Conservation (phyloP, 805 yeast species). For the Candida wancherniae region DNA sequence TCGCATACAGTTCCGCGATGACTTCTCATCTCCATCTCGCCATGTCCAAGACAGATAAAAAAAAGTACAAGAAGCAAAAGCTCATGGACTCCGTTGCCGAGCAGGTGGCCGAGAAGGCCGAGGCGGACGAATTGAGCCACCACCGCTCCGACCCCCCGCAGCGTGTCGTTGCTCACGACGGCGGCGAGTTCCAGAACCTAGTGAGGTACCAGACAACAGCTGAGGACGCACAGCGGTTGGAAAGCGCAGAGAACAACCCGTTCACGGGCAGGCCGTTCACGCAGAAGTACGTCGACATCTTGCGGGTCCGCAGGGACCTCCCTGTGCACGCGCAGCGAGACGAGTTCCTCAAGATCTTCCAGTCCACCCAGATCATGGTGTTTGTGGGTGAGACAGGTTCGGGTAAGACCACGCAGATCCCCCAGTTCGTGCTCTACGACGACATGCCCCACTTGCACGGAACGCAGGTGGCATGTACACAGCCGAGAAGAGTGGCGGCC, state of each 20-base stretch:
- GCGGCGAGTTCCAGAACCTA: conserved; percentile 56
- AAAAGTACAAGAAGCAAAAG: conserved; percentile 36
- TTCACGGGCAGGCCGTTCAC: conserved; percentile 68
- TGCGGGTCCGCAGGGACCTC: conserved; percentile 73
- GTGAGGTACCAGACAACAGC: conserved; percentile 64
- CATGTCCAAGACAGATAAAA: conserved; percentile 16
- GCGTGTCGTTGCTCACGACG: conserved; percentile 51
- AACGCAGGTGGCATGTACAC: conserved; percentile 90
- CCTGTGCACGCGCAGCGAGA: conserved; percentile 94
- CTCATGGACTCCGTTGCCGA: conserved; percentile 54
- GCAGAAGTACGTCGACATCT: conserved; percentile 68
- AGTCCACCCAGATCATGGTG: conserved; percentile 88
- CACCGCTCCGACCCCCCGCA: conserved; percentile 39
- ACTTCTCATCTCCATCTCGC: no score
- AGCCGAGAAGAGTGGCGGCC: conserved; percentile 97
- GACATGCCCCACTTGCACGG: conserved; percentile 86
- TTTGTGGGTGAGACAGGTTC: conserved; percentile 99
- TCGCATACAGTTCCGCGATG: no score
- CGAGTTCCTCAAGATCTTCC: conserved; percentile 81
- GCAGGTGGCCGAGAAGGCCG: conserved; percentile 63
- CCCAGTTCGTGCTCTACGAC: conserved; percentile 89
- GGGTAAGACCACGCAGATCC: conserved; percentile 97
- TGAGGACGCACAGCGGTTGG: conserved; percentile 53
- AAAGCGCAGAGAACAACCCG: conserved; percentile 61
- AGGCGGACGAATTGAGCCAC: conserved; percentile 45